Evolutionary conservation across 495 filamentous ascomycete species (phyloP).

Genomic region (Penicillium samsonianum): DNA sequence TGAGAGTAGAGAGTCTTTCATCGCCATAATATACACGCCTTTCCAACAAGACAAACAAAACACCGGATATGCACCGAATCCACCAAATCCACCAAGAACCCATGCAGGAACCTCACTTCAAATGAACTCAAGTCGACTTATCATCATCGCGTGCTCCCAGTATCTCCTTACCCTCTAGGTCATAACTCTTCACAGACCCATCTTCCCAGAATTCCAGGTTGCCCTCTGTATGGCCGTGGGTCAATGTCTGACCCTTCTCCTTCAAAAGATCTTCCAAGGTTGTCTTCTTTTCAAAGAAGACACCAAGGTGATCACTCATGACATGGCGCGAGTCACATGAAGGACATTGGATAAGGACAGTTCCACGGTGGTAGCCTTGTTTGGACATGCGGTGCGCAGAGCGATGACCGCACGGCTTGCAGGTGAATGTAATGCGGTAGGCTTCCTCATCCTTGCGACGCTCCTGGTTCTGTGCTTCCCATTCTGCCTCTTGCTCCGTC

Average conservation of each 20-base stretch:
- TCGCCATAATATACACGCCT: constrained; percentile 18
- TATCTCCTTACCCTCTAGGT: constrained; percentile 13
- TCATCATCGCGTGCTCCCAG: constrained; percentile 6
- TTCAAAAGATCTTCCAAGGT: constrained; percentile 42
- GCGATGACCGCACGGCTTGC: constrained; percentile 75
- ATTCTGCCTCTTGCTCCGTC: constrained; percentile 32
- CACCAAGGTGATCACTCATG: constrained; percentile 81
- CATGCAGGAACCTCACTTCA: background rate
- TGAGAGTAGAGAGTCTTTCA: constrained; percentile 26
- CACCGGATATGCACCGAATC: constrained; percentile 3
- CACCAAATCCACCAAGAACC: background rate
- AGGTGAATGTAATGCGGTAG: constrained; percentile 89
- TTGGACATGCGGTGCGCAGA: constrained; percentile 80
- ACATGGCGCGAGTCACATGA: constrained; percentile 81
- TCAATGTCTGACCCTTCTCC: constrained; percentile 35
- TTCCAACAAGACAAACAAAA: constrained; percentile 1
- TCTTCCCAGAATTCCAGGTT: constrained; percentile 73
- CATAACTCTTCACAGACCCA: constrained; percentile 41
- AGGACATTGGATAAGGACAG: constrained; percentile 84
- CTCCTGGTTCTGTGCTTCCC: constrained; percentile 32
- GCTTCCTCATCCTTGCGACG: constrained; percentile 59
- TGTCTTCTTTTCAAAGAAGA: constrained; percentile 45
- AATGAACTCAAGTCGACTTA: constrained; percentile 6
- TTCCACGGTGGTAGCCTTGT: constrained; percentile 89
- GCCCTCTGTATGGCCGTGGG: constrained; percentile 45